phyloP scores from a whole-genome alignment of 1,139 yeast genomes.

The Trichomonascaceae sp. region DNA sequence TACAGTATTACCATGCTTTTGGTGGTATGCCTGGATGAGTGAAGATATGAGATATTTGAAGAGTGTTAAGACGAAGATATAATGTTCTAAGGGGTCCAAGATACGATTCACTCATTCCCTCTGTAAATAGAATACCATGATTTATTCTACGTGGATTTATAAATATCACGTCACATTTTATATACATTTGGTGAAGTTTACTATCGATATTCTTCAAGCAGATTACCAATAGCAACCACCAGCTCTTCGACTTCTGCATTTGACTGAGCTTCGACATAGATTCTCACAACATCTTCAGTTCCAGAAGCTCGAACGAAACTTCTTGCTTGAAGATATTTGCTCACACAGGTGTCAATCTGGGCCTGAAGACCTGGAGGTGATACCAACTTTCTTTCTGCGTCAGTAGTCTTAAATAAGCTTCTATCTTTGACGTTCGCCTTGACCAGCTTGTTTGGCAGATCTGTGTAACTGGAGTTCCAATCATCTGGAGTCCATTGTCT shows the following conservation, averaged over 20 bases:
- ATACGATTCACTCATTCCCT: no score
- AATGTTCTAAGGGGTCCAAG: neutral
- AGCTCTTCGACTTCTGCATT: slow-evolving; percentile 47
- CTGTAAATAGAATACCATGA: neutral
- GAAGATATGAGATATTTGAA: slow-evolving; percentile 25
- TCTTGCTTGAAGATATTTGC: slow-evolving; percentile 57
- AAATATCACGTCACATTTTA: neutral
- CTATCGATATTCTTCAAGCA: slow-evolving; percentile 24
- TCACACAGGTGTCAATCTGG: slow-evolving; percentile 61
- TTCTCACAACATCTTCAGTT: slow-evolving; percentile 95
- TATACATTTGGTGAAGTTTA: neutral
- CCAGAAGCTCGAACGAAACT: slow-evolving; percentile 97
- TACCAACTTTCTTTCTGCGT: slow-evolving; percentile 79
- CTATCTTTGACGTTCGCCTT: slow-evolving; percentile 84
- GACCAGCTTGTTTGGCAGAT: slow-evolving; percentile 77
- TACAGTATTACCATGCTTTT: slow-evolving; percentile 34
- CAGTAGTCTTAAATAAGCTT: slow-evolving; percentile 69
- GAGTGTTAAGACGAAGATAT: neutral
- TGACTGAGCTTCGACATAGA: slow-evolving; percentile 82
- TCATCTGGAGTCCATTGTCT: slow-evolving; percentile 52
- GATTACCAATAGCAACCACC: slow-evolving; percentile 43
- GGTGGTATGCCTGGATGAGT: slow-evolving; percentile 37
- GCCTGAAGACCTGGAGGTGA: slow-evolving; percentile 75
- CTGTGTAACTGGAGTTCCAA: slow-evolving; percentile 77
- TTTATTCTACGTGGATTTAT: neutral